Conservation (phyloP, 2,329 filamentous ascomycete genomes). For the Diaporthe humulicola region DNA sequence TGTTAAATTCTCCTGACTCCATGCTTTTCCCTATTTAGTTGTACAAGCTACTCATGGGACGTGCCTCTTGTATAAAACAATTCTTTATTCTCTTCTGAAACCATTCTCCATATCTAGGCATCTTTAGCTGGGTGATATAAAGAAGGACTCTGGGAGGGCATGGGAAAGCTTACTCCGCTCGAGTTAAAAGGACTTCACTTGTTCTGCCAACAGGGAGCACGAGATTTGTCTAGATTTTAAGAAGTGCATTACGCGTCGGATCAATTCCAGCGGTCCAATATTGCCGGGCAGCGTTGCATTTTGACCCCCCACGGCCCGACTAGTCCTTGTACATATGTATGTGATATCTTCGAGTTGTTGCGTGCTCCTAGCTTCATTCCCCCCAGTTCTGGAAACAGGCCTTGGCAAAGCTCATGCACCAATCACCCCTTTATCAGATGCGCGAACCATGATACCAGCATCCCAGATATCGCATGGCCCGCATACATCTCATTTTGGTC, state of each 20-base stretch:
- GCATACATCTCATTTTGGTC: slow-evolving; percentile 15
- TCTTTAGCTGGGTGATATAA: background rate
- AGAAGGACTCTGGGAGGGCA: background rate
- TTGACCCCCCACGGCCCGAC: slow-evolving; percentile 7
- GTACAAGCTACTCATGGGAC: too few relatives aligned
- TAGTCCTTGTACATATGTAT: slow-evolving; percentile 7
- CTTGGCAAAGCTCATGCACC: slow-evolving; percentile 14
- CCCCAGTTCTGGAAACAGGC: background rate
- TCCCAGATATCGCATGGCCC: background rate
- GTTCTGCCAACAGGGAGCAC: background rate
- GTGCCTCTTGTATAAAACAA: too few relatives aligned
- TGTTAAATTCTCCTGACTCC: too few relatives aligned
- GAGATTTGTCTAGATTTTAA: background rate
- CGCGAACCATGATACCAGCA: slow-evolving; percentile 16
- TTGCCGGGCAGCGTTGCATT: slow-evolving; percentile 6
- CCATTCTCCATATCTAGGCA: too few relatives aligned
- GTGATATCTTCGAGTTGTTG: slow-evolving; percentile 2
- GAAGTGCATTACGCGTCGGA: background rate
- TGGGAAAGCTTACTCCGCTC: background rate
- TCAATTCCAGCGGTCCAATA: background rate
- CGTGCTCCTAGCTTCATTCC: slow-evolving; percentile 17
- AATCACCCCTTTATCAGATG: slow-evolving; percentile 7
- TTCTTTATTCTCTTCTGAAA: background rate
- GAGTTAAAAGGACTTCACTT: background rate
- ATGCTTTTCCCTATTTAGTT: too few relatives aligned